phyloP scores from a whole-genome alignment of 192 early-diverging fungal species.

The Entomortierella beljakovae region DNA sequence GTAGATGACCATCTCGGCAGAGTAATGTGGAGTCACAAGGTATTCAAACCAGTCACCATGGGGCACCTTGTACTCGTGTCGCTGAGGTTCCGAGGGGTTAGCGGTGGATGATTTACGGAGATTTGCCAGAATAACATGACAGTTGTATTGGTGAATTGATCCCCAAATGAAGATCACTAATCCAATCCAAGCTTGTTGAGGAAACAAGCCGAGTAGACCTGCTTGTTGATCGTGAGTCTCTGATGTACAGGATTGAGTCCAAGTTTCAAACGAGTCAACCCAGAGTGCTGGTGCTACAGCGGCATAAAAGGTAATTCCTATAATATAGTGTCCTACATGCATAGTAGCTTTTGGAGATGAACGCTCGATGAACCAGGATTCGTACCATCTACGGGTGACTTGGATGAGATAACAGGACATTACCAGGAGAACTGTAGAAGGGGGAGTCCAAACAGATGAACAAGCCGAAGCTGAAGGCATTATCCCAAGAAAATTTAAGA shows the following conservation, averaged over 20 bases:
- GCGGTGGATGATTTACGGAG: conserved; percentile 52
- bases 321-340: conserved; percentile 70
- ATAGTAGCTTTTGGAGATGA: conserved; percentile 59
- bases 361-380: conserved; percentile 59
- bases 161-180: conserved; percentile 63
- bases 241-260: conserved; percentile 1
- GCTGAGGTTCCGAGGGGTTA: not conserved
- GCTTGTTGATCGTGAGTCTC: not conserved
- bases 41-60: conserved; percentile 75
- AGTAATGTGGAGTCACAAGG: conserved; percentile 75
- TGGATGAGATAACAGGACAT: conserved; percentile 56
- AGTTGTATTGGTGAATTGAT: conserved; percentile 72
- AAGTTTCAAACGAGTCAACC: conserved; percentile 55
- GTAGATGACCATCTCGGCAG: conserved; percentile 80
- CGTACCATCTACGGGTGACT: conserved; percentile 57
- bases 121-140: conserved; percentile 73
- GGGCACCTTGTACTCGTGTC: conserved; percentile 66
- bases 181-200: conserved; percentile 32
- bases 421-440: conserved; percentile 27
- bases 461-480: conserved; percentile 14
- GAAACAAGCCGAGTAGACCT: not conserved
- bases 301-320: conserved; percentile 75
- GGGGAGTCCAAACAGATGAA: conserved; percentile 19
- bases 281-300: conserved; percentile 63
- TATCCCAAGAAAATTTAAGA: conserved; percentile 28